phyloP scores from a whole-genome alignment of 352 stramenopile genomes.

The Phytophthora sp. region DNA sequence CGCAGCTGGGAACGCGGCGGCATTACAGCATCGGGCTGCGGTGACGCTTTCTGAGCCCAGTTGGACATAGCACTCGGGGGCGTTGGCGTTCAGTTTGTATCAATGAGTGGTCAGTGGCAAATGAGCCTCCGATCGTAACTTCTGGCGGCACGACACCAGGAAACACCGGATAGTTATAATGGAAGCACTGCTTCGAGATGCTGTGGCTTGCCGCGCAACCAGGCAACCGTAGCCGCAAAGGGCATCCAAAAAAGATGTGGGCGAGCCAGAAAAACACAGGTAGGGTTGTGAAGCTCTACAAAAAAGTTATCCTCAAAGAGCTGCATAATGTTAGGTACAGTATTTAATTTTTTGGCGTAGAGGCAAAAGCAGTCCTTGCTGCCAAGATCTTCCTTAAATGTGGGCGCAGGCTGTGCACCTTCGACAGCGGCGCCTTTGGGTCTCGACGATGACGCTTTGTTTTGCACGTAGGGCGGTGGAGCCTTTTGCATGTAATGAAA shows the following conservation, averaged over 20 bases:
- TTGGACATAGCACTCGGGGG: conserved; percentile 10
- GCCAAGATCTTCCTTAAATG: no score
- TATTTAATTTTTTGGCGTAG: background rate
- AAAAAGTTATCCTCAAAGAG: background rate
- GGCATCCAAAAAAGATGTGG: background rate
- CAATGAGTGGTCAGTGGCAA: conserved; percentile 24
- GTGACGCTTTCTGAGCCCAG: conserved; percentile 35
- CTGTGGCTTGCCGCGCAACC: background rate
- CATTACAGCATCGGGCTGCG: conserved; percentile 17
- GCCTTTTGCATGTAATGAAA: no score
- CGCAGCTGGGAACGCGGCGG: conserved; percentile 20
- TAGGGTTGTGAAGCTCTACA: background rate
- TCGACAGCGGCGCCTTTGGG: no score
- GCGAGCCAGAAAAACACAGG: background rate
- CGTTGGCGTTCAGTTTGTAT: conserved; percentile 15
- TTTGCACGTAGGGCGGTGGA: no score
- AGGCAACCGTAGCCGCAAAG: no score
- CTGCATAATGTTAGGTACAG: no score
- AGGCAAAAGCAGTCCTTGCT: no score
- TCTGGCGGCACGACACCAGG: conserved; percentile 9
- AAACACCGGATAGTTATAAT: conserved; percentile 13
- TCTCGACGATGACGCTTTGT: background rate
- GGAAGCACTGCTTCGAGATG: background rate
- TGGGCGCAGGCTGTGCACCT: no score
- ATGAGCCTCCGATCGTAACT: conserved; percentile 22